Conservation (phyloP, 768 basidiomycete species). For the Mycena belliarum region DNA sequence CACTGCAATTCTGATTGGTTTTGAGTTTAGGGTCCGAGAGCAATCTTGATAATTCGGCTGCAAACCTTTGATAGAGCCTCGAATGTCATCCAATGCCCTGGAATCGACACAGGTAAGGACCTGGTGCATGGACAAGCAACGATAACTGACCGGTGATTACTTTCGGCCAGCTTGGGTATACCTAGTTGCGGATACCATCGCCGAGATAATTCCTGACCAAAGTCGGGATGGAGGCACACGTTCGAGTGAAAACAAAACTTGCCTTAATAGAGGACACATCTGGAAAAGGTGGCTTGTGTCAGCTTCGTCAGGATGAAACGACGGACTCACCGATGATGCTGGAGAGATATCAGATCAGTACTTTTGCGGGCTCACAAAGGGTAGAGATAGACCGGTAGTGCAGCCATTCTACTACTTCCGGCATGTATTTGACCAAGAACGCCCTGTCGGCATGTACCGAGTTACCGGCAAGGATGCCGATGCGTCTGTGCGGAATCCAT, state of each 20-base stretch:
- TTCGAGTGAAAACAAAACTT: background rate
- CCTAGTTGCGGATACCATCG: constrained; percentile 63
- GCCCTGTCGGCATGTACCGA: constrained; percentile 81
- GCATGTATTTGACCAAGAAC: constrained; percentile 80
- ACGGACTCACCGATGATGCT: constrained; percentile 24
- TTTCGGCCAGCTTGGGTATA: constrained; percentile 37
- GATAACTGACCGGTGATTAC: constrained; percentile 56
- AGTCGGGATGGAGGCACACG: background rate
- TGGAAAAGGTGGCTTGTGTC: constrained; percentile 27
- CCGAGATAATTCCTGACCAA: constrained; percentile 63
- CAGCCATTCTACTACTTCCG: constrained; percentile 73
- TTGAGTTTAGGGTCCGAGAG: background rate
- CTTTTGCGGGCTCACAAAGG: background rate
- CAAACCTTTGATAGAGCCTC: constrained; percentile 69
- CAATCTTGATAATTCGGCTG: background rate
- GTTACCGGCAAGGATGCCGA: constrained; percentile 81
- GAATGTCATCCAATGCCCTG: constrained; percentile 85
- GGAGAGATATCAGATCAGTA: background rate
- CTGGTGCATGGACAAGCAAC: background rate
- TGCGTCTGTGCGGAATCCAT: constrained; percentile 71
- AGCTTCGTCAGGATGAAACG: background rate
- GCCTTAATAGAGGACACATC: constrained; percentile 88
- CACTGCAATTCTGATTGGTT: constrained; percentile 64
- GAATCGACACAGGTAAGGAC: background rate
- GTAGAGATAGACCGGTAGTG: constrained; percentile 65